These are phyloP conservation scores for Colletotrichum acutatum DNA, from an alignment of 2,329 filamentous ascomycete genomes.

Conservation along the genomic window DNA sequence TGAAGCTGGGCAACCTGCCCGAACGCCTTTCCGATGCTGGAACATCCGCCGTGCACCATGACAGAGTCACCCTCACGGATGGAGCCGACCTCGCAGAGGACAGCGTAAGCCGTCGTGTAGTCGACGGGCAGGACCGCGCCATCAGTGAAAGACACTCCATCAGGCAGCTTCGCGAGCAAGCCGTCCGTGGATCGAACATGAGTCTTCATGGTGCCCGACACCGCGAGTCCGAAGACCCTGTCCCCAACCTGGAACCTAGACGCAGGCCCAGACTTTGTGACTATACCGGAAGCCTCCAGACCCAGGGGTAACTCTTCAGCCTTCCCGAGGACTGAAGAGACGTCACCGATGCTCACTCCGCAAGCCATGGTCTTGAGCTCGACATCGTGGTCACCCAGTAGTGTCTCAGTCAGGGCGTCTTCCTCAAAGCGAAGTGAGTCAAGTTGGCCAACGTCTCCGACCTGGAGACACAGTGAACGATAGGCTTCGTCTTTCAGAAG, in stretches of 20 bases:
- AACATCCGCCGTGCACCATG: slow-evolving; percentile 49
- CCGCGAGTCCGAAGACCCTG: slow-evolving; percentile 38
- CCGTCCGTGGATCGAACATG: slow-evolving; percentile 35
- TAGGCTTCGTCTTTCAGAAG: neutral
- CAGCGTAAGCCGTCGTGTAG: slow-evolving; percentile 46
- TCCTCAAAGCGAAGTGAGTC: slow-evolving; percentile 42
- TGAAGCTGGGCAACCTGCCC: slow-evolving; percentile 44
- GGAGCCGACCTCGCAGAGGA: slow-evolving; percentile 42
- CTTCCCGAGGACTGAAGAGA: slow-evolving; percentile 46
- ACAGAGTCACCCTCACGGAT: slow-evolving; percentile 43
- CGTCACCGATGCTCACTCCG: slow-evolving; percentile 58
- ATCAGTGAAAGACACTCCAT: slow-evolving; percentile 47
- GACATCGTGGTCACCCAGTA: slow-evolving; percentile 48
- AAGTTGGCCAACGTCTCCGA: slow-evolving; percentile 40
- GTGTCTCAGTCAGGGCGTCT: slow-evolving; percentile 36
- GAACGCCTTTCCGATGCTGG: slow-evolving; percentile 48
- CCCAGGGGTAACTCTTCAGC: slow-evolving; percentile 38
- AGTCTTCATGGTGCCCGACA: slow-evolving; percentile 37
- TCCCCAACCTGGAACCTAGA: slow-evolving; percentile 46
- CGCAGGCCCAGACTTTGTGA: slow-evolving; percentile 44
- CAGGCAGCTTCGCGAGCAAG: slow-evolving; percentile 49
- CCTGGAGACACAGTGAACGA: slow-evolving; percentile 46
- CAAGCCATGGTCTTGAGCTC: slow-evolving; percentile 54
- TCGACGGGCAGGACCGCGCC: slow-evolving; percentile 46
- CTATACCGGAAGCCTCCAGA: slow-evolving; percentile 46